Conservation (phyloP, 176 grass and related monocot genomes). For the Musa beccarii region DNA sequence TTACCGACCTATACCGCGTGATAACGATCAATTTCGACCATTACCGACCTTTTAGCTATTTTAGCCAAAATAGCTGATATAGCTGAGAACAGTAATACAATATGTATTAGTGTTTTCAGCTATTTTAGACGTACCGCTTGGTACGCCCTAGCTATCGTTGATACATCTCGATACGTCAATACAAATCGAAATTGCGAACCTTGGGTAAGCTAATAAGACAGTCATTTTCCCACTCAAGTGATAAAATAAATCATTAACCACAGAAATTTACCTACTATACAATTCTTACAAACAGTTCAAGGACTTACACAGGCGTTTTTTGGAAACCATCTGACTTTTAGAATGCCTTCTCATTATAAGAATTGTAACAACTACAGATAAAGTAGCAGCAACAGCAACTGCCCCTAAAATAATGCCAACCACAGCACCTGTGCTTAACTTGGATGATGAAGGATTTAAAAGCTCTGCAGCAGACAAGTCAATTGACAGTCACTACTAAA, state of each 20-base stretch:
- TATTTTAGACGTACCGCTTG: too few species aligned
- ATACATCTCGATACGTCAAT: too few species aligned
- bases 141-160: too few species aligned
- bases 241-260: neutral
- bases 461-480: constrained; percentile 23
- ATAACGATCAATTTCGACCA: too few species aligned
- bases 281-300: neutral
- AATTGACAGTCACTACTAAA: neutral
- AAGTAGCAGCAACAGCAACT: constrained; percentile 42
- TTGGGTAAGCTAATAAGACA: too few species aligned
- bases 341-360: constrained; percentile 38
- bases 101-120: too few species aligned
- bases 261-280: neutral
- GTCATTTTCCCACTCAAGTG: neutral
- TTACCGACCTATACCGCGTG: too few species aligned
- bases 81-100: too few species aligned
- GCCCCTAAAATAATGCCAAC: constrained; percentile 48
- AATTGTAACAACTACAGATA: constrained; percentile 45
- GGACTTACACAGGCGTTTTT: constrained; percentile 46
- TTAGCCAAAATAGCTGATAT: too few species aligned
- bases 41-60: too few species aligned
- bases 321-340: constrained; percentile 28
- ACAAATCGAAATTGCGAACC: too few species aligned
- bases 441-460: constrained; percentile 15
- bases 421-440: constrained; percentile 48